These are phyloP conservation scores for Mallotus repandus DNA, from an alignment of 441 rosid genomes.

Conservation along the genomic window DNA sequence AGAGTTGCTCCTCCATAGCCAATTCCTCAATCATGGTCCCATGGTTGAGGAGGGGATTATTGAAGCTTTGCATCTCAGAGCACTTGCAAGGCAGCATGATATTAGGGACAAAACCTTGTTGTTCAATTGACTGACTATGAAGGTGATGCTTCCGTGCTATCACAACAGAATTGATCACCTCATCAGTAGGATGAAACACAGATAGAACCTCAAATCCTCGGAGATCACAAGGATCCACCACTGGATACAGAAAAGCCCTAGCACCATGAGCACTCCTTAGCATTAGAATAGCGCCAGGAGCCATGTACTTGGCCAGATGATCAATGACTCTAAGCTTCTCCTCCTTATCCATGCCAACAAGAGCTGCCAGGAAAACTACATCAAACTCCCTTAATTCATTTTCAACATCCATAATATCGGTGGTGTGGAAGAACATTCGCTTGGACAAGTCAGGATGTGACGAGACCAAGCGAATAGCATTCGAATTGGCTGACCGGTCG, in stretches of 20 bases:
- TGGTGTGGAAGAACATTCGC: slow-evolving; percentile 68
- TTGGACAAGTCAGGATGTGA: slow-evolving; percentile 60
- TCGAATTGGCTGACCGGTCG: slow-evolving; percentile 58
- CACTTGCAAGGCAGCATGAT: slow-evolving; percentile 36
- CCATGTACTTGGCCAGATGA: slow-evolving; percentile 72
- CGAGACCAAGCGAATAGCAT: slow-evolving; percentile 46
- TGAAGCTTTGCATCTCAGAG: slow-evolving; percentile 43
- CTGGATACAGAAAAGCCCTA: slow-evolving; percentile 80
- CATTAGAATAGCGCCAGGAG: slow-evolving; percentile 69
- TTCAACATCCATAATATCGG: slow-evolving; percentile 50
- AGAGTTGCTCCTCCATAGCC: slow-evolving; percentile 40
- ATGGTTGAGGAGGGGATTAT: slow-evolving; percentile 39
- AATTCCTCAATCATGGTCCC: slow-evolving; percentile 51
- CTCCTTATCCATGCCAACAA: slow-evolving; percentile 79
- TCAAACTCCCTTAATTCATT: slow-evolving; percentile 49
- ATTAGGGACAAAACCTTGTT: slow-evolving; percentile 17
- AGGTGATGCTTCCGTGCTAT: slow-evolving; percentile 49
- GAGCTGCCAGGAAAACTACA: slow-evolving; percentile 86
- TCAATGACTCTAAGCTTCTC: slow-evolving; percentile 54
- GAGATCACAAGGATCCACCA: slow-evolving; percentile 70
- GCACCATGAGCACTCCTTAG: slow-evolving; percentile 89
- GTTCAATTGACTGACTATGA: slow-evolving; percentile 22
- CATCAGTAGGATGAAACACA: slow-evolving; percentile 70
- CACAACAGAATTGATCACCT: slow-evolving; percentile 76
- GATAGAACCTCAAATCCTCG: slow-evolving; percentile 71